These are phyloP conservation scores for Entrophospora sp. DNA, from an alignment of 192 early-diverging fungal genomes.

Conservation along the genomic window DNA sequence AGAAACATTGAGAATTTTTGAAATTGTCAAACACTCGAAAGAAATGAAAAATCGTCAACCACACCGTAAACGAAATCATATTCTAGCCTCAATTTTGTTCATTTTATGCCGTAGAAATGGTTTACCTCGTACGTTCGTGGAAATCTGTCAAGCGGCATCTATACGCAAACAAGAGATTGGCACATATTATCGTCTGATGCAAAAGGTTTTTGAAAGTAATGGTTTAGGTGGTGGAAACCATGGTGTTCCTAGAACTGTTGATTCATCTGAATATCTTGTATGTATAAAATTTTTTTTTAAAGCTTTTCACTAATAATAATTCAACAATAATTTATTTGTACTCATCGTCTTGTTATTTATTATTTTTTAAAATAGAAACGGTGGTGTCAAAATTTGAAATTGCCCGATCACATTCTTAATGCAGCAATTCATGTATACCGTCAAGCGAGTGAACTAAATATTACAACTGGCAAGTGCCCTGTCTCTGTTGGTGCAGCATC, in stretches of 20 bases:
- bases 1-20: constrained; percentile 41
- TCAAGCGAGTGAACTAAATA: constrained; percentile 45
- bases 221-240: constrained; percentile 5
- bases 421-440: constrained; percentile 46
- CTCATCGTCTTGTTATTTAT: no score
- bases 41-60: constrained; percentile 60
- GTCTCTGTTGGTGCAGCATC: constrained; percentile 54
- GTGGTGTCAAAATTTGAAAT: constrained; percentile 48
- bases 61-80: constrained; percentile 49
- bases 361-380: constrained; percentile 29
- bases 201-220: constrained; percentile 41
- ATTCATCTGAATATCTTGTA: constrained; percentile 37
- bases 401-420: constrained; percentile 40
- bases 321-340: no score
- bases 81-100: constrained; percentile 51
- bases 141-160: constrained; percentile 52
- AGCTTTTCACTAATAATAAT: no score
- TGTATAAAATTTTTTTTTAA: no score
- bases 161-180: constrained; percentile 54
- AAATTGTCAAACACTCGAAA: constrained; percentile 47
- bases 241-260: constrained; percentile 23
- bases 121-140: constrained; percentile 52
- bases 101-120: constrained; percentile 50
- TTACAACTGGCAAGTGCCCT: constrained; percentile 57
- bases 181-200: constrained; percentile 55